phyloP scores from a whole-genome alignment of 805 yeast species.

The Candida endomychidarum region DNA sequence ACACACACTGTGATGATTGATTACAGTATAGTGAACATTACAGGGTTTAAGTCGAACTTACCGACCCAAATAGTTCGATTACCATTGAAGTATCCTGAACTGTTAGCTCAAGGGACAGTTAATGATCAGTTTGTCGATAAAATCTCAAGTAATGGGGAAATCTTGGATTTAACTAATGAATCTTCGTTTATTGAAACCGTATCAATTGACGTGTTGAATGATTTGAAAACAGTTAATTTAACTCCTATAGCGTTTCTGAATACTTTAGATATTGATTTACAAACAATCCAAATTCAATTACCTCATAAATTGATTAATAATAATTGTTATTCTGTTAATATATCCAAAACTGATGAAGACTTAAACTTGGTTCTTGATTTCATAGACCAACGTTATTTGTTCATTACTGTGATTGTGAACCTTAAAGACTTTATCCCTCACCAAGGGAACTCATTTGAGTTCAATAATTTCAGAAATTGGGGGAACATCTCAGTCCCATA shows the following conservation, averaged over 20 bases:
- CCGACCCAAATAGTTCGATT: conserved; percentile 9
- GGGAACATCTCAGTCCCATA: conserved; percentile 68
- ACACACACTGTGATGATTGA: background rate
- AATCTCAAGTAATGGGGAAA: conserved; percentile 21
- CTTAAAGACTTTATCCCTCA: conserved; percentile 42
- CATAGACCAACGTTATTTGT: conserved; percentile 49
- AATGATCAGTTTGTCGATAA: conserved; percentile 25
- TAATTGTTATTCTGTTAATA: conserved; percentile 18
- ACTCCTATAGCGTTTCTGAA: conserved; percentile 40
- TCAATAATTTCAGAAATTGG: conserved; percentile 53
- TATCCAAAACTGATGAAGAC: conserved; percentile 12
- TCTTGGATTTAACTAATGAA: conserved; percentile 23
- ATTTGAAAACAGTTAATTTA: conserved; percentile 30
- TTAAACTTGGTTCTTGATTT: conserved; percentile 48
- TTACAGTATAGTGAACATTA: conserved; percentile 5
- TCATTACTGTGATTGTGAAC: conserved; percentile 50
- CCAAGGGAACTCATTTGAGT: conserved; percentile 19
- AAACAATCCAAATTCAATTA: conserved; percentile 30
- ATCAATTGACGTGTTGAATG: conserved; percentile 31
- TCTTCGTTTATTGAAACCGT: conserved; percentile 27
- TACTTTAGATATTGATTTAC: conserved; percentile 31
- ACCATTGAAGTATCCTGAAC: conserved; percentile 15
- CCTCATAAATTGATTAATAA: conserved; percentile 23
- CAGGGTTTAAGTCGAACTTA: conserved; percentile 13
- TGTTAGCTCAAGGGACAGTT: conserved; percentile 2